These are phyloP conservation scores for Colletotrichum siamense DNA, from an alignment of 2,329 filamentous ascomycete genomes.

Conservation along the genomic window DNA sequence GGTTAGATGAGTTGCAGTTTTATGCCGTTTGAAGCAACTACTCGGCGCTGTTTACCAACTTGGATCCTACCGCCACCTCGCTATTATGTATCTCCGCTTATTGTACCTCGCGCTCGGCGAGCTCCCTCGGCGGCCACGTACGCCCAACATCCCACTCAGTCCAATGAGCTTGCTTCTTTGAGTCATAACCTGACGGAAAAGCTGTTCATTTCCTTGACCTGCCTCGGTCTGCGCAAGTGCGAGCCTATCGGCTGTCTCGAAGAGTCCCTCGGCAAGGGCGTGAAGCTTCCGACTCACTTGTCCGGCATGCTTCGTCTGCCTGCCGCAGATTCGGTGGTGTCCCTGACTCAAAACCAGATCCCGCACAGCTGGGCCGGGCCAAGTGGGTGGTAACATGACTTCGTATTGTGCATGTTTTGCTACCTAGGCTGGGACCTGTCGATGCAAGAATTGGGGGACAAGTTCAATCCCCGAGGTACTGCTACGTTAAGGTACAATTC, in stretches of 20 bases:
- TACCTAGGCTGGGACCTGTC: not conserved
- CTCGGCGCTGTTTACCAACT: not conserved
- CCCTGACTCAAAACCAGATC: not conserved
- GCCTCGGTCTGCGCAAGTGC: not conserved
- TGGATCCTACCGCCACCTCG: not conserved
- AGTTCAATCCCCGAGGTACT: not conserved
- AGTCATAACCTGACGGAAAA: not conserved
- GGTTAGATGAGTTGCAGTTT: not conserved
- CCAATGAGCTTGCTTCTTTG: not conserved
- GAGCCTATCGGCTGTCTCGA: not conserved
- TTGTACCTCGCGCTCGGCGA: not conserved
- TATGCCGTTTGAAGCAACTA: not conserved
- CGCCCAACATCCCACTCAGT: not conserved
- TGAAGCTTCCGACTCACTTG: not conserved
- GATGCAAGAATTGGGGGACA: not conserved
- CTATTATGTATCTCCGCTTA: not conserved
- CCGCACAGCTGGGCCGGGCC: not conserved
- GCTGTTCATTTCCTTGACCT: not conserved
- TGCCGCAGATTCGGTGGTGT: not conserved
- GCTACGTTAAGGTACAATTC: fast-evolving
- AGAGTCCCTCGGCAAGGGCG: not conserved
- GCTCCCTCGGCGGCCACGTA: not conserved
- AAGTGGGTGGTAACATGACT: not conserved
- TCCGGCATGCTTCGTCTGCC: not conserved
- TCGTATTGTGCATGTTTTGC: not conserved